phyloP scores from a whole-genome alignment of 352 stramenopile genomes.

The Pythium periplocum region DNA sequence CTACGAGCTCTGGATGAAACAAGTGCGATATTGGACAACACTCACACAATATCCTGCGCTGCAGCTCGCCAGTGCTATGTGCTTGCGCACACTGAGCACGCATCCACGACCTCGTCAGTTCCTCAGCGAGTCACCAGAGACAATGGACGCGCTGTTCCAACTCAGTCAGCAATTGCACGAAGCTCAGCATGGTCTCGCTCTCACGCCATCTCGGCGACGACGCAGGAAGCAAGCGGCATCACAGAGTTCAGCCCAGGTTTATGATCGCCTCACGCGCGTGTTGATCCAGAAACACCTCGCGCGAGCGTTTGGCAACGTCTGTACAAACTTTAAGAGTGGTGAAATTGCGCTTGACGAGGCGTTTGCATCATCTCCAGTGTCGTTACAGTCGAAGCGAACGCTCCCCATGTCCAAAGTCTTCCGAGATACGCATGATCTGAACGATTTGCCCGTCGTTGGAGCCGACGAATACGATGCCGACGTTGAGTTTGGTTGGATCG shows the following conservation, averaged over 20 bases:
- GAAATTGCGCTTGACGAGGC: slow-evolving; percentile 36
- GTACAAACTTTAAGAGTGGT: slow-evolving; percentile 48
- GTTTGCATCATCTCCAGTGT: slow-evolving; percentile 28
- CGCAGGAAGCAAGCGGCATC: too few relatives aligned
- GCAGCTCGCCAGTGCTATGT: slow-evolving; percentile 36
- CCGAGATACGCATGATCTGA: slow-evolving; percentile 42
- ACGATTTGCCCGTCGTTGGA: slow-evolving; percentile 60
- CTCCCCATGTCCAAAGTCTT: slow-evolving; percentile 73
- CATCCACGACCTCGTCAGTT: slow-evolving; percentile 42
- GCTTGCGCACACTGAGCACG: slow-evolving; percentile 46
- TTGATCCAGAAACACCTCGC: slow-evolving; percentile 30
- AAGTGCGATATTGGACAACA: slow-evolving; percentile 39
- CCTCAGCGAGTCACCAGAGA: slow-evolving; percentile 40
- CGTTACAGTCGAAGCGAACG: slow-evolving; percentile 50
- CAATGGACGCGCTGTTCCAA: slow-evolving; percentile 47
- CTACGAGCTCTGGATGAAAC: slow-evolving; percentile 64
- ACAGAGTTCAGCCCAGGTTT: neutral
- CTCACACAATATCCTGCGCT: slow-evolving; percentile 11
- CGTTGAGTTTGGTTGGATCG: slow-evolving; percentile 76
- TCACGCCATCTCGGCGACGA: too few relatives aligned
- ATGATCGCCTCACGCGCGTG: slow-evolving; percentile 13
- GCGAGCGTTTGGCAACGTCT: slow-evolving; percentile 51
- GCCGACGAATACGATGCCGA: slow-evolving; percentile 73
- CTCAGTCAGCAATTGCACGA: slow-evolving; percentile 48
- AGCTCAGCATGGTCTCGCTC: slow-evolving; percentile 4